These are phyloP conservation scores for Eucalyptus caleyi DNA, from an alignment of 345 rosid genomes.

Conservation along the genomic window DNA sequence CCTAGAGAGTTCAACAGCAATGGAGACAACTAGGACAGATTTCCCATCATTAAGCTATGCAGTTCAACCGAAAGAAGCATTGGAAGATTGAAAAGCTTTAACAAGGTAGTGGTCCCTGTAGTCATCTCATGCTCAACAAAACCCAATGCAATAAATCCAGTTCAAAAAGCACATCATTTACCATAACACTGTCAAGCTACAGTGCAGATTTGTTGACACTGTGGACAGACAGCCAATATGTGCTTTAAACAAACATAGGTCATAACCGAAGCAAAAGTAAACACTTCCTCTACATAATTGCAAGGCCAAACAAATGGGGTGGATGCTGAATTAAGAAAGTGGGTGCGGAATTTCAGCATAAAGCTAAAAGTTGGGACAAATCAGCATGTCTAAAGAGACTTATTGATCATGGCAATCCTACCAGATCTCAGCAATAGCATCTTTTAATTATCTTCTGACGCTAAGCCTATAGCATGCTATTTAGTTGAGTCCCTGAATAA, in stretches of 20 bases:
- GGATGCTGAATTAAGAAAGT: neutral
- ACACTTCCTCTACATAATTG: neutral
- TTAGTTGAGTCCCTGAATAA: neutral
- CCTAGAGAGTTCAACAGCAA: neutral
- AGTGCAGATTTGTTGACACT: neutral
- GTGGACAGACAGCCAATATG: neutral
- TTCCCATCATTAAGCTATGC: neutral
- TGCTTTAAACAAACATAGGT: neutral
- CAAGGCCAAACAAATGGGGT: neutral
- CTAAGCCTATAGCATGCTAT: neutral
- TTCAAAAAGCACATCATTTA: neutral
- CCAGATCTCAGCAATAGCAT: neutral
- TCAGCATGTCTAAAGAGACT: neutral
- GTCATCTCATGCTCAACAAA: neutral
- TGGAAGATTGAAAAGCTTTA: neutral
- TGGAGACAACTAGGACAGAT: neutral
- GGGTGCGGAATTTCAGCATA: neutral
- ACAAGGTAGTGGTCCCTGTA: neutral
- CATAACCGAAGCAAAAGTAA: neutral
- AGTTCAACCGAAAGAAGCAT: neutral
- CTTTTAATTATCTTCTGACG: neutral
- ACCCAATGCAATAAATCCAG: neutral
- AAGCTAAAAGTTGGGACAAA: neutral
- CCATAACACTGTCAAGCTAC: neutral
- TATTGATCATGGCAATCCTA: neutral